phyloP scores from a whole-genome alignment of 495 filamentous ascomycete genomes.

The Neurospora sp. region DNA sequence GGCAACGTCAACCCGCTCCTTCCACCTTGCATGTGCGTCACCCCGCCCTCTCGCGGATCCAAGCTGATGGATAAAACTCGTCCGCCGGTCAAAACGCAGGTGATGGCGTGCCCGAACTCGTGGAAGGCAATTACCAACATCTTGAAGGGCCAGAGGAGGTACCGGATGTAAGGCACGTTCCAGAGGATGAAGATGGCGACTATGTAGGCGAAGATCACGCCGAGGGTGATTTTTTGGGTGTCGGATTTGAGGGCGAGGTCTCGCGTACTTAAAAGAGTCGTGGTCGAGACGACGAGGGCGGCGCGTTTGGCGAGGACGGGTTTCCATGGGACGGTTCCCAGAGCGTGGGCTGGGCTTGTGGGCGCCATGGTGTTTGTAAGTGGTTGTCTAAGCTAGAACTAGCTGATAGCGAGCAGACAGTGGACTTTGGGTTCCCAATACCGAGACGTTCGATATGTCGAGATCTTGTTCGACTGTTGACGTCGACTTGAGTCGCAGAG shows the following conservation, averaged over 20 bases:
- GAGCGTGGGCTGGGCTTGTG: neutral
- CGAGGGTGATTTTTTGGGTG: constrained; percentile 65
- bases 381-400: neutral
- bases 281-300: neutral
- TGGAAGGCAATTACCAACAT: constrained; percentile 83
- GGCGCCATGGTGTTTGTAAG: neutral
- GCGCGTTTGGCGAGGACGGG: neutral
- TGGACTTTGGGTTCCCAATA: neutral
- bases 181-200: constrained; percentile 67
- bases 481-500: neutral
- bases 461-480: neutral
- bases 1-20: constrained; percentile 62
- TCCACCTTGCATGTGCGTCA: constrained; percentile 74
- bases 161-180: constrained; percentile 69
- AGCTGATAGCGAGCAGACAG: neutral
- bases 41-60: constrained; percentile 62
- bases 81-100: constrained; percentile 62
- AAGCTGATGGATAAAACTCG: constrained; percentile 53
- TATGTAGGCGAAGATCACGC: constrained; percentile 52
- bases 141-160: constrained; percentile 76
- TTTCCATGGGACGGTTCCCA: neutral
- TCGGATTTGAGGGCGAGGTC: constrained; percentile 50
- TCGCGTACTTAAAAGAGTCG: constrained; percentile 24
- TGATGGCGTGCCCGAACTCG: constrained; percentile 71
- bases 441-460: neutral